These are phyloP conservation scores for Myxozyma udenii DNA, from an alignment of 805 yeast genomes.

Conservation along the genomic window DNA sequence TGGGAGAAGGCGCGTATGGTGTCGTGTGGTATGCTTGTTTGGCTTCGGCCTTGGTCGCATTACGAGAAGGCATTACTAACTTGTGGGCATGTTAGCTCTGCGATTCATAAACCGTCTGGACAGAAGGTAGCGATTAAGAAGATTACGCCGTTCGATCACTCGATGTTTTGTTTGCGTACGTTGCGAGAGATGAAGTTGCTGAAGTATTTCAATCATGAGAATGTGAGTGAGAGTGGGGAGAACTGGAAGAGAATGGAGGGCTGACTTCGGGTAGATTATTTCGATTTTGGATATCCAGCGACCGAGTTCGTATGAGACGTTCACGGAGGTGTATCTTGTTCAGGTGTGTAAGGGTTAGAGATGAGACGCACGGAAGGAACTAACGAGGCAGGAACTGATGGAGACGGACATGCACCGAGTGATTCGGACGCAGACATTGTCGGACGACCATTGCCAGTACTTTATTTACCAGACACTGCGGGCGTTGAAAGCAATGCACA, in stretches of 20 bases:
- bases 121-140: conserved; percentile 94
- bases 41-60: not conserved
- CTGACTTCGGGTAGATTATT: conserved; percentile 50
- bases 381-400: conserved; percentile 65
- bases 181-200: conserved; percentile 83
- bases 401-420: conserved; percentile 84
- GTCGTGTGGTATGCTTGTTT: conserved; percentile 51
- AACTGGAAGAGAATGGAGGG: not conserved
- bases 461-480: conserved; percentile 87
- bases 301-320: conserved; percentile 70
- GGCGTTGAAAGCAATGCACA: conserved; percentile 85
- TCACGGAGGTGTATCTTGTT: conserved; percentile 79
- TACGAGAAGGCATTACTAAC: too few relatives aligned
- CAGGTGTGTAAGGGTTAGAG: conserved; percentile 11
- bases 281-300: conserved; percentile 84
- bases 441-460: conserved; percentile 92
- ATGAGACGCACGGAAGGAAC: not conserved
- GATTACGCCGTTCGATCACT: conserved; percentile 85
- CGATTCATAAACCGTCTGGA: conserved; percentile 78
- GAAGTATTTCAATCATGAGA: conserved; percentile 89
- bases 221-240: conserved; percentile 38
- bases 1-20: conserved; percentile 97
- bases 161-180: conserved; percentile 85
- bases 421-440: conserved; percentile 72
- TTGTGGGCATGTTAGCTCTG: too few relatives aligned